These are phyloP conservation scores for Tricholoma sp. DNA, from an alignment of 768 basidiomycete species.

Conservation along the genomic window DNA sequence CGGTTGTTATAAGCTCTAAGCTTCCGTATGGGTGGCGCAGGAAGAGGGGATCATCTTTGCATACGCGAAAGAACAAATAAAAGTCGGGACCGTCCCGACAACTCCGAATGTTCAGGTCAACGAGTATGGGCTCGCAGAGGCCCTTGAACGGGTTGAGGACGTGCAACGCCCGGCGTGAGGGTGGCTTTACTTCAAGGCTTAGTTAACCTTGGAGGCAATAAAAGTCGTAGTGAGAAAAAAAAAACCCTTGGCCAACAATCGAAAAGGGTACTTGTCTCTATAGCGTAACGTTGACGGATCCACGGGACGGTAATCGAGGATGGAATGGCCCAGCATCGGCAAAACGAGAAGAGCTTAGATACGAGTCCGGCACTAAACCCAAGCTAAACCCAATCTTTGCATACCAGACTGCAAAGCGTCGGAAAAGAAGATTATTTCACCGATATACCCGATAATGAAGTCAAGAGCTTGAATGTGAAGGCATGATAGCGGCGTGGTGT, in stretches of 20 bases:
- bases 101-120: slow-evolving; percentile 10
- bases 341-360: slow-evolving; percentile 15
- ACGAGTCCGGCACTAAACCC: slow-evolving; percentile 9
- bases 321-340: slow-evolving; percentile 7
- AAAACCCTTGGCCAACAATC: slow-evolving; percentile 5
- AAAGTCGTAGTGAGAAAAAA: slow-evolving; percentile 6
- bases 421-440: slow-evolving; percentile 9
- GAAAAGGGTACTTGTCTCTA: slow-evolving; percentile 1
- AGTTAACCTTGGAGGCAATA: slow-evolving; percentile 3
- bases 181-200: background rate
- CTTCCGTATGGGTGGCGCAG: too few species aligned
- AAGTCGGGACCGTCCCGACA: slow-evolving; percentile 9
- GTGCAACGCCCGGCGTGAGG: slow-evolving; percentile 3
- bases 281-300: slow-evolving; percentile 9
- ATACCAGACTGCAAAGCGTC: slow-evolving; percentile 15
- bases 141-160: slow-evolving; percentile 6
- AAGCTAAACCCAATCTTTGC: slow-evolving; percentile 17
- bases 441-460: slow-evolving; percentile 13
- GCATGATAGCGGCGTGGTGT: slow-evolving; percentile 1
- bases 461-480: slow-evolving; percentile 16
- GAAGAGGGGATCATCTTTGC: too few species aligned
- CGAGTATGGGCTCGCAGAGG: slow-evolving; percentile 8
- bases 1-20: too few species aligned
- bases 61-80: slow-evolving; percentile 9
- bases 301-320: slow-evolving; percentile 8